A percentile compares a stretch with the other conserved stretches of the same genome.
These are phyloP conservation scores for Metschnikowia proteae DNA, from an alignment of 805 yeast genomes.

Conservation along the genomic window DNA sequence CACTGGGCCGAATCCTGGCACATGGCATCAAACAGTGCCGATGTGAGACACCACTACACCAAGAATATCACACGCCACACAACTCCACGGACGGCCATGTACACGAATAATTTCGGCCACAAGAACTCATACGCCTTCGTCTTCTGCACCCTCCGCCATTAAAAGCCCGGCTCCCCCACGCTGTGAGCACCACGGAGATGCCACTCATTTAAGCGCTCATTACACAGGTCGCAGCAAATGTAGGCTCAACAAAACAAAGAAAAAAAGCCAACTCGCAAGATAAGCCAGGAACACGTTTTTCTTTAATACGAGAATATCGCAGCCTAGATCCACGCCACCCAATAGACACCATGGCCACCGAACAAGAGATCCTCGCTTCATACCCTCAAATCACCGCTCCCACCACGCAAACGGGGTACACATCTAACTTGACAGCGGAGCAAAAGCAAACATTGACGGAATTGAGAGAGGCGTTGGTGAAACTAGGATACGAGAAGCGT, in stretches of 20 bases:
- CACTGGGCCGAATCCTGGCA: too few species aligned
- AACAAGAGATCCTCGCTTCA: slow-evolving; percentile 46
- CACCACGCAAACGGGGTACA: slow-evolving; percentile 65
- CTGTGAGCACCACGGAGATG: not conserved
- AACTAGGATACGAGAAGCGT: slow-evolving; percentile 68
- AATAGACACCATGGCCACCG: slow-evolving; percentile 22
- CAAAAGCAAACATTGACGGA: slow-evolving; percentile 60
- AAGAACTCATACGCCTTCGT: too few species aligned
- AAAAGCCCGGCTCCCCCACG: too few species aligned
- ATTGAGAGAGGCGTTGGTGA: slow-evolving; percentile 54
- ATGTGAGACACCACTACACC: too few species aligned
- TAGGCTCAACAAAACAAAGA: not conserved
- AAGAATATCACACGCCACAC: too few species aligned
- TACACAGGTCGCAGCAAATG: slow-evolving; percentile 2
- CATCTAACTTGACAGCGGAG: slow-evolving; percentile 70
- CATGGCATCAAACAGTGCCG: too few species aligned
- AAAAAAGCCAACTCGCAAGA: slow-evolving; percentile 5
- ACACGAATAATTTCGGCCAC: too few species aligned
- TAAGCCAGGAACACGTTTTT: slow-evolving; percentile 5
- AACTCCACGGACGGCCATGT: too few species aligned
- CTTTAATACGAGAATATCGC: not conserved
- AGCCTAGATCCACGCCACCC: not conserved
- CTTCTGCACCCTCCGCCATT: too few species aligned
- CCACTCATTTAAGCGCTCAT: not conserved
- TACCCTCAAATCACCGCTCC: slow-evolving; percentile 69